Evolutionary conservation across 1,284 basidiomycete species (phyloP).

Genomic region (Ceratobasidium sp.): DNA sequence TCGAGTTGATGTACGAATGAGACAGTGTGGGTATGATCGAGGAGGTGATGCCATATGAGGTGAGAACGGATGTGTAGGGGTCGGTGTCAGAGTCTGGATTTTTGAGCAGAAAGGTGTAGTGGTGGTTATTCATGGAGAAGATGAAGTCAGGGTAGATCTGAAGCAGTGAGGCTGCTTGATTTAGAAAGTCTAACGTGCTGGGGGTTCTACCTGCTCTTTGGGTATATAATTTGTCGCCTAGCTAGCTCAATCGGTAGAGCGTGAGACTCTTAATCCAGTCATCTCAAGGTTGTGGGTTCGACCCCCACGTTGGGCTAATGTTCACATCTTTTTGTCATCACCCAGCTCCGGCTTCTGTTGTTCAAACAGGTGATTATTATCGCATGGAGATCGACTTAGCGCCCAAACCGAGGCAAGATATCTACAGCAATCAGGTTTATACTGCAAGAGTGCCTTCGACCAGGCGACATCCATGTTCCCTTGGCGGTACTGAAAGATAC

Average conservation of each 20-base stretch:
- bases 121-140: background rate
- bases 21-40: slow-evolving; percentile 76
- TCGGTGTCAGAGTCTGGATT: slow-evolving; percentile 57
- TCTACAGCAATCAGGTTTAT: no score
- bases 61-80: slow-evolving; percentile 66
- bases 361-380: no score
- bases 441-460: no score
- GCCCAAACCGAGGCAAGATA: no score
- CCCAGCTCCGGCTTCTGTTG: no score
- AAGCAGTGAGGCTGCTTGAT: background rate
- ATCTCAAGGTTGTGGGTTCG: slow-evolving; percentile 45
- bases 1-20: slow-evolving; percentile 67
- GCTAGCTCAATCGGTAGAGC: slow-evolving; percentile 46
- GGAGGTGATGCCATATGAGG: slow-evolving; percentile 62
- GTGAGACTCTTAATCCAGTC: slow-evolving; percentile 44
- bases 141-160: background rate
- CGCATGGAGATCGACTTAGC: no score
- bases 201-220: background rate
- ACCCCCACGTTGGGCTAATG: slow-evolving; percentile 45
- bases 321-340: slow-evolving; percentile 5
- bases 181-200: background rate
- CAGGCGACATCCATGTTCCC: no score
- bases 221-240: background rate
- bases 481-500: no score
- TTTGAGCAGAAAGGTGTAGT: slow-evolving; percentile 51